These are phyloP conservation scores for Helotiales sp. DNA, from an alignment of 2,329 filamentous ascomycete genomes.

Conservation along the genomic window DNA sequence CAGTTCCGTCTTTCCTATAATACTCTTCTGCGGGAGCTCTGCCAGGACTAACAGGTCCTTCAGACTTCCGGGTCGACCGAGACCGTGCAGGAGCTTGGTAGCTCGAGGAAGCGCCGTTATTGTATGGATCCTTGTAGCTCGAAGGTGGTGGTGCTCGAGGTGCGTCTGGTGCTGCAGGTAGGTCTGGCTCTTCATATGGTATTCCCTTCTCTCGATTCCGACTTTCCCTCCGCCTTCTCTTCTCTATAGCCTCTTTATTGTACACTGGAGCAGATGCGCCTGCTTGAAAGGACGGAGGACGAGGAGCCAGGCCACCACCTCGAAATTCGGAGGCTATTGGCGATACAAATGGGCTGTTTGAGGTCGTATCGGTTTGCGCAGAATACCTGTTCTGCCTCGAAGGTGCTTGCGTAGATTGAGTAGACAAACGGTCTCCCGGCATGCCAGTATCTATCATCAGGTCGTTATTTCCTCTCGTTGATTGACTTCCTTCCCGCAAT, in stretches of 20 bases:
- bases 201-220: conserved; percentile 42
- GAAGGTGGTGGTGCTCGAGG: conserved; percentile 56
- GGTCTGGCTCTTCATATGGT: conserved; percentile 35
- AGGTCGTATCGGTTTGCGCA: conserved; percentile 57
- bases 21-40: conserved; percentile 25
- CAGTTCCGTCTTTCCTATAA: conserved; percentile 15
- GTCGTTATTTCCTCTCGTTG: conserved; percentile 18
- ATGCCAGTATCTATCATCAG: conserved; percentile 27
- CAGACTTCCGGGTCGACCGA: conserved; percentile 32
- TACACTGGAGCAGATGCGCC: conserved; percentile 33
- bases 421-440: conserved; percentile 28
- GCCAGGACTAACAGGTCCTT: conserved; percentile 26
- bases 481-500: conserved; percentile 34
- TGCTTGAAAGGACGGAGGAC: conserved; percentile 58
- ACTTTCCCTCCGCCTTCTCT: conserved; percentile 43
- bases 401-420: conserved; percentile 41
- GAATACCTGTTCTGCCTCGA: conserved; percentile 41
- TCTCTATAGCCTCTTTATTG: conserved; percentile 45
- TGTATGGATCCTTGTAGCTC: conserved; percentile 54
- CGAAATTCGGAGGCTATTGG: conserved; percentile 53
- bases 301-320: conserved; percentile 54
- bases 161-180: conserved; percentile 59
- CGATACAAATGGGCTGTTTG: conserved; percentile 57
- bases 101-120: conserved; percentile 37
- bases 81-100: conserved; percentile 33